Base-by-base conservation (phyloP, 192 early-diverging fungal genomes). In the Ambispora gerdemannii region DNA sequence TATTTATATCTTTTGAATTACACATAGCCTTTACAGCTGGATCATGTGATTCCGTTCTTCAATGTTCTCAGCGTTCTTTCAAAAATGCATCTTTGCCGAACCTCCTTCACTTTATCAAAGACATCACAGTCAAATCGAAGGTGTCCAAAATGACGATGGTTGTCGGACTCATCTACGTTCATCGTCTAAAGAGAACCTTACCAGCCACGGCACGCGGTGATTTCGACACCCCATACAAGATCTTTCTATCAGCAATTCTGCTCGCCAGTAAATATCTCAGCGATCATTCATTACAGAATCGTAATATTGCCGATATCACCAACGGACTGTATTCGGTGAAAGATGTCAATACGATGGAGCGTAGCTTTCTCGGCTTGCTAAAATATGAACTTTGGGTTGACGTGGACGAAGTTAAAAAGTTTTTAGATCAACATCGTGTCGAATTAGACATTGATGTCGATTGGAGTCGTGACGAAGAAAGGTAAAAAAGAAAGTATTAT, bases 131-230 rank as follows among this genome's bases (percentile, higher is more conserved):
- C 7, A 70, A 69, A 56, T 72, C 78, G 0, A 50, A 36, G 20
- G 70, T 79, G 15, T 76, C 74, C 11, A 75, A 75, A 56, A 31
- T 79, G 60, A 78, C 77, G 0, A 74, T 88, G 24, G 81, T 90
- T 2, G 84, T 89, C 6, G 84, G 87, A 0, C 75, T 90, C 33
- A 84, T 91, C 28, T 91, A 91, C 62, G 82, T 91, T n/a, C 83
- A 88, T 55, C 76, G 88, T 36, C 78, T 91, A 38, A 85, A 89
- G 67, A 80, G 72, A 24, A 76, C 78, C n/a, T 63, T 91, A 65
- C 86, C 87, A 2, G 69, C 71, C 51, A 78, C 81, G 43, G 90
- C 90, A 43, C 82, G 85, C 27, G 88, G 87, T 3, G 85, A 87
- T 53, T 76, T 80, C 11, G 90, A 89, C 70, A 90, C 90, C 13